A percentile compares a stretch with the other conserved stretches of the same genome.
These are phyloP conservation scores for Pichia norvegensis DNA, from an alignment of 1,139 yeast species.

Conservation along the genomic window DNA sequence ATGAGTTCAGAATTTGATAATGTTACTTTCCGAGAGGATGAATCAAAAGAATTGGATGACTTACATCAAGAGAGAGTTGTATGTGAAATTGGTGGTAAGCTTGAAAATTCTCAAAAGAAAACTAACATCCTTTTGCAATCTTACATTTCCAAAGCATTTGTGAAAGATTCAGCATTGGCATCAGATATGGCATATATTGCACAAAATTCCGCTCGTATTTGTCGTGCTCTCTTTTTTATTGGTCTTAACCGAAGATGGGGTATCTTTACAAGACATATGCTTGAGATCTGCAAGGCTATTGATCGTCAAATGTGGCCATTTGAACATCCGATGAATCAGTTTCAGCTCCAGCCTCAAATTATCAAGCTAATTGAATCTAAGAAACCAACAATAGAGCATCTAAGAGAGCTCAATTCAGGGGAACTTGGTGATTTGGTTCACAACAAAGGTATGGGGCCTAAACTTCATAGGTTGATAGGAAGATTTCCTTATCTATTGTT, in stretches of 20 bases:
- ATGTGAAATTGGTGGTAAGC: slow-evolving; percentile 77
- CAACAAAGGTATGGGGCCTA: slow-evolving; percentile 64
- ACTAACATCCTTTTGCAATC: slow-evolving; percentile 85
- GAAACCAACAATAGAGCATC: slow-evolving; percentile 58
- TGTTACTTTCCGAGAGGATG: slow-evolving; percentile 84
- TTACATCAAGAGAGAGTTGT: slow-evolving; percentile 57
- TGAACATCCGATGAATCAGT: slow-evolving; percentile 85
- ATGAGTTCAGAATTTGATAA: slow-evolving; percentile 94
- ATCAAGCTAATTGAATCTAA: slow-evolving; percentile 55
- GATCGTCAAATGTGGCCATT: slow-evolving; percentile 83
- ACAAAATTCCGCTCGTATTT: slow-evolving; percentile 87
- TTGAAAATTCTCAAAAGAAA: slow-evolving; percentile 75
- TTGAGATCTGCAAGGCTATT: slow-evolving; percentile 77
- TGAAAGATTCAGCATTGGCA: slow-evolving; percentile 71
- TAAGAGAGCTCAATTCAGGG: slow-evolving; percentile 64
- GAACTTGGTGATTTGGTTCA: slow-evolving; percentile 90
- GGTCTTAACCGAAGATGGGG: slow-evolving; percentile 93
- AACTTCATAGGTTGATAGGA: slow-evolving; percentile 52
- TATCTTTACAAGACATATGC: slow-evolving; percentile 58
- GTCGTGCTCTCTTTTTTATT: slow-evolving; percentile 81
- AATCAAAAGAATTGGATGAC: slow-evolving; percentile 59
- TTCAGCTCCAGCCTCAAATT: slow-evolving; percentile 66
- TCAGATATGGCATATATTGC: slow-evolving; percentile 93
- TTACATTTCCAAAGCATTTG: slow-evolving; percentile 65
- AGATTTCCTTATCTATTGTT: slow-evolving; percentile 68